Conservation (phyloP, 1,284 basidiomycete species). For the Ceratobasidium sp. region DNA sequence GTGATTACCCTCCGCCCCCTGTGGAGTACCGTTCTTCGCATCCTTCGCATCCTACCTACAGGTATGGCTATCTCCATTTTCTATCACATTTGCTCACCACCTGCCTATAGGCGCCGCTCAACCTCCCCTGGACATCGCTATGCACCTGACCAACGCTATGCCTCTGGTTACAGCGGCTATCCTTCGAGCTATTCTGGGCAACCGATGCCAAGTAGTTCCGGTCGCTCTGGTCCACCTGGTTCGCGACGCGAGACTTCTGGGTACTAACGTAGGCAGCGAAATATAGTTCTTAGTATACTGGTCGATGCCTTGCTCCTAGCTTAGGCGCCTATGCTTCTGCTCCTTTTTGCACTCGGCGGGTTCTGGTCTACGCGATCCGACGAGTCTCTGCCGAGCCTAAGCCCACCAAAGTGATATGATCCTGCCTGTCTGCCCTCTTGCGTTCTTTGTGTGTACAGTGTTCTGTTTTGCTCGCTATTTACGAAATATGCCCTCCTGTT, state of each 20-base stretch:
- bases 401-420: constrained; percentile 38
- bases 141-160: constrained; percentile 43
- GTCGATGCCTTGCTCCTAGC: constrained; percentile 36
- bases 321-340: constrained; percentile 34
- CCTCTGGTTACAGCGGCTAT: constrained; percentile 43
- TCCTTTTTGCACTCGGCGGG: constrained; percentile 33
- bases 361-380: constrained; percentile 40
- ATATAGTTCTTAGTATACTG: constrained; percentile 22
- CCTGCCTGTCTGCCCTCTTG: constrained; percentile 36
- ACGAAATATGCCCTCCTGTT: constrained; percentile 35
- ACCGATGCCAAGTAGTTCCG: constrained; percentile 32
- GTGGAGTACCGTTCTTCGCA: constrained; percentile 39
- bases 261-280: constrained; percentile 27
- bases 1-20: constrained; percentile 39
- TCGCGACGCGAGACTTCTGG: constrained; percentile 42
- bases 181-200: constrained; percentile 41
- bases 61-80: constrained; percentile 7
- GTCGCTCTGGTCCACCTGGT: constrained; percentile 43
- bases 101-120: constrained; percentile 26
- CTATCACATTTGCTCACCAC: neutral
- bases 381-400: constrained; percentile 39
- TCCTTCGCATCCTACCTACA: constrained; percentile 36
- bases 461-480: constrained; percentile 41
- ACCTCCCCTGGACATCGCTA: constrained; percentile 44
- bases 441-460: constrained; percentile 43